A percentile compares a stretch with the other conserved stretches of the same genome.
phyloP scores from a whole-genome alignment of 768 basidiomycete genomes.

The Boletus fagicola region DNA sequence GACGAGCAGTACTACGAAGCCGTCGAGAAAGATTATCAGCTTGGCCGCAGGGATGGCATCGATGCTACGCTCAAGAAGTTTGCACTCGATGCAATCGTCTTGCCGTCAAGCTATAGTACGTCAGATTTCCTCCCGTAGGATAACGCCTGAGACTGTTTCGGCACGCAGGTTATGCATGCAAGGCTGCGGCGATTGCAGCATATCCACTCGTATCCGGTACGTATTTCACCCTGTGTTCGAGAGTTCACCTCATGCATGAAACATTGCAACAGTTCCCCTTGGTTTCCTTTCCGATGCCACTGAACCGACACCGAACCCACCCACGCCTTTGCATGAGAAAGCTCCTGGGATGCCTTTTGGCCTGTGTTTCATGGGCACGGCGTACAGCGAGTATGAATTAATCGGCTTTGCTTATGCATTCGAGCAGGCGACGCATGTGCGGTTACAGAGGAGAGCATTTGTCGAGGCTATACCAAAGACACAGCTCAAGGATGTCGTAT shows the following conservation, averaged over 20 bases:
- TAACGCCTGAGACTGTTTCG: background rate
- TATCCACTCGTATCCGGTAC: slow-evolving; percentile 37
- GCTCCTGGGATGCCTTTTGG: slow-evolving; percentile 44
- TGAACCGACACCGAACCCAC: slow-evolving; percentile 26
- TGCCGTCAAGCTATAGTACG: slow-evolving; percentile 37
- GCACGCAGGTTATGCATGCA: slow-evolving; percentile 26
- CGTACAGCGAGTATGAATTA: slow-evolving; percentile 44
- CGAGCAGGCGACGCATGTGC: slow-evolving; percentile 55
- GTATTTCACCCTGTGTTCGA: background rate
- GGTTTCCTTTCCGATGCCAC: slow-evolving; percentile 38
- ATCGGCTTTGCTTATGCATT: slow-evolving; percentile 46
- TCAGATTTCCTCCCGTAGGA: background rate
- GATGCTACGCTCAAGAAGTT: slow-evolving; percentile 48
- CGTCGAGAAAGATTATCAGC: slow-evolving; percentile 42
- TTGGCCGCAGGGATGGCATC: slow-evolving; percentile 53
- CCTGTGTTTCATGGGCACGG: slow-evolving; percentile 44
- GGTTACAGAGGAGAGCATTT: slow-evolving; percentile 48
- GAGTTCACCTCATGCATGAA: slow-evolving; percentile 23
- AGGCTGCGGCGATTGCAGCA: slow-evolving; percentile 35
- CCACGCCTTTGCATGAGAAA: slow-evolving; percentile 36
- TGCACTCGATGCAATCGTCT: slow-evolving; percentile 50
- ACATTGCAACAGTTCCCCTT: slow-evolving; percentile 38
- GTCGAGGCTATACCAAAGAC: slow-evolving; percentile 55
- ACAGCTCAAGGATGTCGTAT: slow-evolving; percentile 39
- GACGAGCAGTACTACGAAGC: slow-evolving; percentile 42